A percentile compares a stretch with the other conserved stretches of the same genome.
Conservation (phyloP, 768 basidiomycete genomes). For the Kwoniella shandongensis region DNA sequence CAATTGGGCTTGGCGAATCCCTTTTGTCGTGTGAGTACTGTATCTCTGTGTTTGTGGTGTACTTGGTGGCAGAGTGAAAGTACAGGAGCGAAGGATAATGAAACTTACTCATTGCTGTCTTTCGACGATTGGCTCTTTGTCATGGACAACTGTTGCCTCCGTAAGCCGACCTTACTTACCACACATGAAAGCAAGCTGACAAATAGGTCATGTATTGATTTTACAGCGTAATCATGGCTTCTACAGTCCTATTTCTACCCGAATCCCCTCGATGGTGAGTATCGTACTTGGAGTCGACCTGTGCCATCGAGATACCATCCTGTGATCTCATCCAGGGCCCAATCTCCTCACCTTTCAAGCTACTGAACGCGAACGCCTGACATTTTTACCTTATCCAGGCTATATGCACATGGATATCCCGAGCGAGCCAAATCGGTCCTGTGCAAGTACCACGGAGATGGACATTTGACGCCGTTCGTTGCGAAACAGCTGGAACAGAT, state of each 20-base stretch:
- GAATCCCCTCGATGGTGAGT: slow-evolving; percentile 40
- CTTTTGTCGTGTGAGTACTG: slow-evolving; percentile 26
- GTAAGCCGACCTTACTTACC: too few relatives aligned
- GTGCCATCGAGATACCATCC: neutral
- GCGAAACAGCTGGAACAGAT: slow-evolving; percentile 30
- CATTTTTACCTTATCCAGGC: slow-evolving; percentile 18
- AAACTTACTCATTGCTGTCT: too few relatives aligned
- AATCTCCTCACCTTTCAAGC: too few relatives aligned
- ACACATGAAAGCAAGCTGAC: too few relatives aligned
- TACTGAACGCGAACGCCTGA: too few relatives aligned
- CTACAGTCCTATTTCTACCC: slow-evolving; percentile 25
- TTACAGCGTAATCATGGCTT: slow-evolving; percentile 22
- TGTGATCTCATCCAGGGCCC: too few relatives aligned
- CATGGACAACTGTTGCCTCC: slow-evolving; percentile 23
- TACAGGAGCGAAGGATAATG: too few relatives aligned
- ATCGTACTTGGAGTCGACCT: neutral
- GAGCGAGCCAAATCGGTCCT: slow-evolving; percentile 26
- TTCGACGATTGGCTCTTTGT: too few relatives aligned
- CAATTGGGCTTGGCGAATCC: slow-evolving; percentile 34
- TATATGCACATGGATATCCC: slow-evolving; percentile 26
- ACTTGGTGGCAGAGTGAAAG: too few relatives aligned
- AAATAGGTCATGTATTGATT: too few relatives aligned
- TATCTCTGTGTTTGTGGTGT: too few relatives aligned
- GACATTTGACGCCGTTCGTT: slow-evolving; percentile 21
- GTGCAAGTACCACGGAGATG: slow-evolving; percentile 31